Evolutionary conservation across 352 stramenopile species (phyloP).

Genomic region (Albugo candida): DNA sequence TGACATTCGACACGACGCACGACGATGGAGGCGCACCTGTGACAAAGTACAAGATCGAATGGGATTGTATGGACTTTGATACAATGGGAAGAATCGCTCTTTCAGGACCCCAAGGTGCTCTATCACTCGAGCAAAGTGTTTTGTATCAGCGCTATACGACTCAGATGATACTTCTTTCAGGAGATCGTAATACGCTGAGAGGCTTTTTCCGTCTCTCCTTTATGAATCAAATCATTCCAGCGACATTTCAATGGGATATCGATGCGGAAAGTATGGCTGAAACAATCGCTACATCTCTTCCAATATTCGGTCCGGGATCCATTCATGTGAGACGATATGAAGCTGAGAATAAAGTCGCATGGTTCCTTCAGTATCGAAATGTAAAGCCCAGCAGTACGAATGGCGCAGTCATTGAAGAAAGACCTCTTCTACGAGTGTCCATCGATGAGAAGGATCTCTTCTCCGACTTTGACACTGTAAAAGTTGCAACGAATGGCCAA

Average conservation of each 20-base stretch:
- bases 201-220: conserved; percentile 79
- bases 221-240: conserved; percentile 30
- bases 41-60: conserved; percentile 85
- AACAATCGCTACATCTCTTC: conserved; percentile 16
- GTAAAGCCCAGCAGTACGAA: conserved; percentile 26
- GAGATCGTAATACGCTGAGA: conserved; percentile 48
- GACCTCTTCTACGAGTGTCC: conserved; percentile 53
- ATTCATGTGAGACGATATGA: conserved; percentile 54
- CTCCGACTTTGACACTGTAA: conserved; percentile 20
- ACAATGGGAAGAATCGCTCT: conserved; percentile 21
- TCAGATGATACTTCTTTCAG: conserved; percentile 75
- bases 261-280: conserved; percentile 64
- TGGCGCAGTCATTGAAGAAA: conserved; percentile 23
- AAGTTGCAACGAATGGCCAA: conserved; percentile 14
- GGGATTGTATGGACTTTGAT: conserved; percentile 78
- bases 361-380: conserved; percentile 47
- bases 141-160: conserved; percentile 76
- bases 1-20: conserved; percentile 57
- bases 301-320: conserved; percentile 13
- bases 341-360: conserved; percentile 54
- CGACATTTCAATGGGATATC: conserved; percentile 45
- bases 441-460: conserved; percentile 41
- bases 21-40: conserved; percentile 67
- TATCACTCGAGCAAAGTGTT: conserved; percentile 22
- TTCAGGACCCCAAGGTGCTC: conserved; percentile 9